Base-by-base conservation (phyloP, 1,284 basidiomycete genomes). In the Gomphus bonarii region DNA sequence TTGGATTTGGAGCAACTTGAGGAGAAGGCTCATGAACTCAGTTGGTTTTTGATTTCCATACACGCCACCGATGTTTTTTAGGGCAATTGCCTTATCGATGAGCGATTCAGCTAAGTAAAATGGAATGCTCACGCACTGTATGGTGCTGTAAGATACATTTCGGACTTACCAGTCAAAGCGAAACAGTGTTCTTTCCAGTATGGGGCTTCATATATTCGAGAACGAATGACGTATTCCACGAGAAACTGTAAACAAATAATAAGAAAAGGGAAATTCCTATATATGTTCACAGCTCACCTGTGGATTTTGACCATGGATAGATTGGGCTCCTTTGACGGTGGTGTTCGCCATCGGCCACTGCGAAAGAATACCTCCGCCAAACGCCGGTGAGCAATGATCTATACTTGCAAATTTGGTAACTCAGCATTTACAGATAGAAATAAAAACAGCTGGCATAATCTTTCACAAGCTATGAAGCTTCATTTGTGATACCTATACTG, bases 151-250 rank as follows among this genome's bases (percentile, higher is more conserved):
- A 38, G 57, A 22, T 64, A 65, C 47, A 9, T 25, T 11, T 28
- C 14, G 16, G 31, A 67, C 75, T 49, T 55, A 90, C 92, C 91
- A 60, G 88, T 94, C 49, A 95, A 73, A 20, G 92, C 92, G 68
- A 95, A 95, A 66, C 92, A 95, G 60, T 94, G 90, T 67, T 97
- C 93, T 71, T 97, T 99, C 97, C 97, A 99, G 72, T 84, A 99
- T 16, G 80, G 73, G 0, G 90, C 90, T 69, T 98, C 95, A 75
- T 97, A 99, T 61, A 99, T 97, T 59, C 97, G 84, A 65, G 88
- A 89, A 50, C 97, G 84, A 63, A 99, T 94, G 61, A 98, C 89
- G 57, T 94, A 97, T 76, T 99, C 97, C 50, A 99, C 88, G 68
- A 99, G 76, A 72, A 85, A 94, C 91, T 98, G 67, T 52, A 3